phyloP scores from a whole-genome alignment of 805 yeast species.

The Dipodascopsis uninucleata region DNA sequence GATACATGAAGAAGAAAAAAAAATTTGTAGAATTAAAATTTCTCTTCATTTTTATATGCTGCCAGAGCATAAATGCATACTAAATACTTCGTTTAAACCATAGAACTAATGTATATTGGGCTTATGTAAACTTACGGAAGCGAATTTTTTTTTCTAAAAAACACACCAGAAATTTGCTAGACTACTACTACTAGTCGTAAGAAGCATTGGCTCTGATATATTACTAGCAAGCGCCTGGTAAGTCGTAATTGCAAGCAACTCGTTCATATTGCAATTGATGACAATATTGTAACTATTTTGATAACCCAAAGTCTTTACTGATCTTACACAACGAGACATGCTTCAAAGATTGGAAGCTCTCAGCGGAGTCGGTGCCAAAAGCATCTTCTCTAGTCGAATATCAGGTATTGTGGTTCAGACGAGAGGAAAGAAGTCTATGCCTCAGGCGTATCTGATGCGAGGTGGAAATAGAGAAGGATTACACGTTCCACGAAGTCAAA shows the following conservation, averaged over 20 bases:
- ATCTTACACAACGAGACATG: too few species aligned
- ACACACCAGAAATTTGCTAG: background rate
- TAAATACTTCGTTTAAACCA: background rate
- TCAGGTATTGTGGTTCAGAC: too few species aligned
- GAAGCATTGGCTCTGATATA: background rate
- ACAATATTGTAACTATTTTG: too few species aligned
- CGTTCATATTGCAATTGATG: too few species aligned
- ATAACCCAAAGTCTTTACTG: too few species aligned
- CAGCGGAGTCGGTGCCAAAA: too few species aligned
- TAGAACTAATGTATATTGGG: background rate
- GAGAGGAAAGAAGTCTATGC: slow-evolving; percentile 2
- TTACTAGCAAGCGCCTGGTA: background rate
- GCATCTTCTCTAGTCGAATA: too few species aligned
- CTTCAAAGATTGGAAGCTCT: too few species aligned
- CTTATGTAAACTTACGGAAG: background rate
- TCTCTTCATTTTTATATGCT: slow-evolving; percentile 1
- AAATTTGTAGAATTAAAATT: background rate
- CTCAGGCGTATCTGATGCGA: slow-evolving; percentile 12
- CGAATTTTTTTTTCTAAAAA: background rate
- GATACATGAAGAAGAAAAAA: slow-evolving; percentile 20
- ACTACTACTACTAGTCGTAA: background rate
- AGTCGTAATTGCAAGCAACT: too few species aligned
- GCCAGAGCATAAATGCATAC: background rate
- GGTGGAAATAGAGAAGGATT: too few species aligned
- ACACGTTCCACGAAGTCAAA: slow-evolving; percentile 15